A percentile compares a stretch with the other conserved stretches of the same genome.
Conservation (phyloP, 495 filamentous ascomycete genomes). For the Aspergillus egyptiacus region DNA sequence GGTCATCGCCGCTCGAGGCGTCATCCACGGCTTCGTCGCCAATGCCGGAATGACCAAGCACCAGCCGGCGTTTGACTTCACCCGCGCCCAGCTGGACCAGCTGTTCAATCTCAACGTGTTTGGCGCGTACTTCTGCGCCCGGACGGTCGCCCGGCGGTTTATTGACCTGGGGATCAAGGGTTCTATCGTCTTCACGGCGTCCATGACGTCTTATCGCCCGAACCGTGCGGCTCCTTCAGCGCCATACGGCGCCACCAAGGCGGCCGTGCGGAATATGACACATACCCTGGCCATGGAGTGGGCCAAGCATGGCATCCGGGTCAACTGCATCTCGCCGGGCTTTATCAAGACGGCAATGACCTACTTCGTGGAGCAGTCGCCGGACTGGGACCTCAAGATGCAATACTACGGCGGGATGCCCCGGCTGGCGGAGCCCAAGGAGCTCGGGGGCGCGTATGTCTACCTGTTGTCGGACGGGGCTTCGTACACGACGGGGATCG, state of each 20-base stretch:
- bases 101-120: constrained; percentile 29
- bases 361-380: constrained; percentile 12
- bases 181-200: constrained; percentile 36
- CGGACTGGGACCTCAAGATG: constrained; percentile 24
- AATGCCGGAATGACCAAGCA: constrained; percentile 44
- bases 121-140: constrained; percentile 21
- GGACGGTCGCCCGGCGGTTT: constrained; percentile 12
- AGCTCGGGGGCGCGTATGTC: constrained; percentile 27
- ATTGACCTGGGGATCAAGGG: constrained; percentile 24
- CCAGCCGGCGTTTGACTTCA: constrained; percentile 40
- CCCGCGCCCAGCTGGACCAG: constrained; percentile 33
- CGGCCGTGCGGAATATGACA: constrained; percentile 15
- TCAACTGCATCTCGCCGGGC: constrained; percentile 25
- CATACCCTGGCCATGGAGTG: constrained; percentile 37
- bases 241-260: constrained; percentile 20
- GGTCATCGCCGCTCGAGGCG: constrained; percentile 29
- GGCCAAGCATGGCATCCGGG: constrained; percentile 31
- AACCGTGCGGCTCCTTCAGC: constrained; percentile 14
- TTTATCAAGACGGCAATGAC: constrained; percentile 21
- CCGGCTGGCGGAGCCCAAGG: constrained; percentile 22
- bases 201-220: constrained; percentile 38
- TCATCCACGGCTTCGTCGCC: constrained; percentile 33
- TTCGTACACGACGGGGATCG: constrained; percentile 28
- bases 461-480: constrained; percentile 23
- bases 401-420: constrained; percentile 37